Base-by-base conservation (phyloP, 441 rosid species). In the Oxalis stricta region DNA sequence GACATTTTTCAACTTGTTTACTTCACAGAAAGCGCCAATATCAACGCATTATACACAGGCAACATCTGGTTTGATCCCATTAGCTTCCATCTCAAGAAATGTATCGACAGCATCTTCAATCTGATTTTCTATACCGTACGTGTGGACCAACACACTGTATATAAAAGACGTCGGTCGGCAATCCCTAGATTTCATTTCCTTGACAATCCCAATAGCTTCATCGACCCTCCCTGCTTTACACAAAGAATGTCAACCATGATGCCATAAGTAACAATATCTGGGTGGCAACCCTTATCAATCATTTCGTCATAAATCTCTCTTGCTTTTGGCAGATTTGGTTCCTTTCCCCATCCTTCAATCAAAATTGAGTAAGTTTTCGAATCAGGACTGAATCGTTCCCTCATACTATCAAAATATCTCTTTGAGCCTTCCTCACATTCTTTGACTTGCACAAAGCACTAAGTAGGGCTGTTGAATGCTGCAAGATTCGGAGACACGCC, bases 261-360 rank as follows among this genome's bases (percentile, higher is more conserved):
- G 48, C 83, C 78, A 14, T 81, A 84, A 0, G 95, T 87, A 55
- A 84, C 95, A 36, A 81, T 70, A 70, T 87, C 97, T 2, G 93
- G 95, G 14, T 55, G 20, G 48, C 93, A 87, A 22, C 87, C 84
- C 10, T 38, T 37, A 5, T 68, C 56, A 32, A 71, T 56, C 97
- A 84, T 87, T 44, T 76, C 93, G 45, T 65, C 42, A 40, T 76
- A 87, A 53, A 71, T 61, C 53, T 76, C 86, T 61, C 97, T 73
- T 0, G 93, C 93, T 68, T 75, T 87, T 3, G 89, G 87, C 52
- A 87, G 61, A 41, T 87, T 84, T 0, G 95, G 95, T 38, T 68
- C 81, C 53, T 68, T 84, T 17, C 95, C 97, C 95, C 97, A 87
- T 20, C 93, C 97, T n/a, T 72, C 87, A 59, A 84, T 58, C 77